Base-by-base conservation (phyloP, 2,329 filamentous ascomycete genomes). In the Colletotrichum sp. region DNA sequence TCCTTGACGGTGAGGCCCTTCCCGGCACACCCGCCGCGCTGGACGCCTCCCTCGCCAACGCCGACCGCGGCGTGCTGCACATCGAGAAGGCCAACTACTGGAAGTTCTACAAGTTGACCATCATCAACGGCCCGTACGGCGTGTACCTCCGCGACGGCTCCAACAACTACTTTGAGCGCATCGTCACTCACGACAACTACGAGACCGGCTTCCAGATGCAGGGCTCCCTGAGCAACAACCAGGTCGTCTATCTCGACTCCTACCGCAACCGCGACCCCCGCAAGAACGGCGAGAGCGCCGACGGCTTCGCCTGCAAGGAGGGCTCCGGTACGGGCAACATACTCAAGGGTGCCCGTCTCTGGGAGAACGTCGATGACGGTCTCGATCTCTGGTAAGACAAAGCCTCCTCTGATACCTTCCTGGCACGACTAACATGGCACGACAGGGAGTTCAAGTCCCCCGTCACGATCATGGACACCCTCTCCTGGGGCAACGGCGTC, bases 361-460 rank as follows among this genome's bases (percentile, higher is more conserved):
- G 87, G 87, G 84, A 89, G 69, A 89, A 89, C 36, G 88, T 89
- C 8, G 88, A 89, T 52, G 88, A 89, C 69, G 88, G 88, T 30
- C 73, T 79, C 4, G 76, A 79, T n/a, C 76, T 78, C 18, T 79
- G 78, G 78, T 78, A 66, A 62, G 76, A 60, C 24, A 13, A 16
- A 4, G 6, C 36, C 6, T 16, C 9, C 12, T 26, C 24, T 13
- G 8, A 39, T 49, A 4, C 7, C 7, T 34, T 10, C 24, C 32
- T 21, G 59, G 10, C 18, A 63, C 4, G 7, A 24, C 18, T 34
- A 63, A 44, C 9, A 57, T n/a, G 12, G 1, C 18, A 3, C 16
- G 26, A 76, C 64, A 76, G 73, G 70, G 75, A 77, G 32, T 89
- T 88, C 75, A 84, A 83, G 69, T 87, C 84, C 7, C 80, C 84